Evolutionary conservation across 2,329 filamentous ascomycete genomes (phyloP).

Genomic region (Phoma sp.): DNA sequence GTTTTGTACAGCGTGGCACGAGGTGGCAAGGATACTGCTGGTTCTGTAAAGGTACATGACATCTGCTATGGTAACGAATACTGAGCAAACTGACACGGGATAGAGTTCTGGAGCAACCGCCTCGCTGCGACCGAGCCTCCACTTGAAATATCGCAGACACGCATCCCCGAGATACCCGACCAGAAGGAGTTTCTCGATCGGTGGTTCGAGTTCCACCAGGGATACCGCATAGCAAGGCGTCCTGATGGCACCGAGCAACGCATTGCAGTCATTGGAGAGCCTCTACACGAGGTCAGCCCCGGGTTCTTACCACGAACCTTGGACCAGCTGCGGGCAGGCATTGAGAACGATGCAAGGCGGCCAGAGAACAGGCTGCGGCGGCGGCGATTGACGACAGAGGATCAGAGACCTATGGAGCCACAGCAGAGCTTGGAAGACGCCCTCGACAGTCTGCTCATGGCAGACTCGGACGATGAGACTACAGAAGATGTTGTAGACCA

Average conservation of each 20-base stretch:
- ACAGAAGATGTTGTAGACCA: not conserved
- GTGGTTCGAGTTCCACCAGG: conserved; percentile 59
- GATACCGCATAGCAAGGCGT: conserved; percentile 50
- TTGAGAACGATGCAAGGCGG: conserved; percentile 37
- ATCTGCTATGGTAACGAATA: not conserved
- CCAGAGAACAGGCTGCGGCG: conserved; percentile 39
- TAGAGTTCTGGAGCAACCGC: conserved; percentile 58
- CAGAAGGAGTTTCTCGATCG: conserved; percentile 54
- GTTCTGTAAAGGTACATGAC: conserved; percentile 53
- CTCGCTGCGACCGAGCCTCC: conserved; percentile 51
- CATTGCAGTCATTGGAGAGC: conserved; percentile 56
- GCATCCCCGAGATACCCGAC: conserved; percentile 56
- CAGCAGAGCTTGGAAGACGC: conserved; percentile 44
- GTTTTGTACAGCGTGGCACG: conserved; percentile 55
- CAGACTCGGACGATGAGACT: conserved; percentile 29
- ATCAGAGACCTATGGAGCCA: conserved; percentile 29
- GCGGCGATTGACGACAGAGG: conserved; percentile 30
- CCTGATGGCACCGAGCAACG: conserved; percentile 54
- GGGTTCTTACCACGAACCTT: conserved; percentile 56
- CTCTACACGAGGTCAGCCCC: conserved; percentile 54
- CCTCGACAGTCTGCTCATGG: conserved; percentile 43
- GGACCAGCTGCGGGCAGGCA: conserved; percentile 50
- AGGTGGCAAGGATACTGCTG: conserved; percentile 60
- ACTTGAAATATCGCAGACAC: conserved; percentile 52
- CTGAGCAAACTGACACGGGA: conserved; percentile 12